Conservation (phyloP, 83 land plant genomes). For the Diphasiastrum complanatum region DNA sequence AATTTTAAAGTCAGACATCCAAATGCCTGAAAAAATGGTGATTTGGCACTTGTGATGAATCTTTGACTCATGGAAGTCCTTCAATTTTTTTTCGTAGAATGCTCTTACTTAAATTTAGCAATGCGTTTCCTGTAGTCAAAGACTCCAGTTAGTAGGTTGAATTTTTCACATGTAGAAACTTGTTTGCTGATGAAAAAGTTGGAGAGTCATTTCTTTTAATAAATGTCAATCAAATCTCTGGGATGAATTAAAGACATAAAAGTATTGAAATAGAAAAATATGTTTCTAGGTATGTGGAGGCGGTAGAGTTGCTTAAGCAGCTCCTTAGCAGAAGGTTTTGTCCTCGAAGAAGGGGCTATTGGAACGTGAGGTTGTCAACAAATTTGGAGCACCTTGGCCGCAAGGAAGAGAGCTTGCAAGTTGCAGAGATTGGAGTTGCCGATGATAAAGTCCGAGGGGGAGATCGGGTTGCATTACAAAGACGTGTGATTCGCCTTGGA, state of each 20-base stretch:
- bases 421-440: constrained; percentile 60
- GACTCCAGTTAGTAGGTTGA: no score
- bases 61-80: no score
- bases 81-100: no score
- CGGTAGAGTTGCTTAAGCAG: constrained; percentile 47
- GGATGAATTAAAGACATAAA: constrained; percentile 1
- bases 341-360: constrained; percentile 77
- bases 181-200: neutral
- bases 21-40: no score
- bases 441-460: constrained; percentile 87
- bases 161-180: no score
- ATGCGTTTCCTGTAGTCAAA: no score
- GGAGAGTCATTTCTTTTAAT: neutral
- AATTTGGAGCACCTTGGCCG: constrained; percentile 75
- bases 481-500: constrained; percentile 67
- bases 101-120: no score
- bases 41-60: no score
- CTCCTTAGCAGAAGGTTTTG: constrained; percentile 37
- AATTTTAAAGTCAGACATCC: no score
- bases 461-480: constrained; percentile 69
- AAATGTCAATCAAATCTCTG: neutral
- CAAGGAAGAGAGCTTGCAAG: constrained; percentile 59
- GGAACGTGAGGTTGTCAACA: constrained; percentile 81
- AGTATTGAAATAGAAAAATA: neutral
- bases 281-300: constrained; percentile 58